A percentile compares a stretch with the other conserved stretches of the same genome.
phyloP scores from a whole-genome alignment of 2,329 filamentous ascomycete genomes.

The Exophiala sp. region DNA sequence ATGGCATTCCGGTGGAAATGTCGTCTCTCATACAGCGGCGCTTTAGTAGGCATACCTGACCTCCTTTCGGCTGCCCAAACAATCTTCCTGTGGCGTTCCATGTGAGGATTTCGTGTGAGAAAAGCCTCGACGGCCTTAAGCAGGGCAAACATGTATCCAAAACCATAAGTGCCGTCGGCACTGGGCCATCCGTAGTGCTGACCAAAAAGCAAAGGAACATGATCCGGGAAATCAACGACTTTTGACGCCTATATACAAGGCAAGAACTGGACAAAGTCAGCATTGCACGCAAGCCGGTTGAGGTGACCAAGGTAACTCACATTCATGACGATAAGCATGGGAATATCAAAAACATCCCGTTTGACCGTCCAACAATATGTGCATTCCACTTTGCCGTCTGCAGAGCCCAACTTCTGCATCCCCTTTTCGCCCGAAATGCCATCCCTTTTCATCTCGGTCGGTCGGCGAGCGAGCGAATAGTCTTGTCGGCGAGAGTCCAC shows the following conservation, averaged over 20 bases:
- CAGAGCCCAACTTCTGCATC: conserved; percentile 70
- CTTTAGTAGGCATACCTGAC: no score
- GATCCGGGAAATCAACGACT: background rate
- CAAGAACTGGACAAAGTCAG: conserved; percentile 28
- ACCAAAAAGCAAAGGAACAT: background rate
- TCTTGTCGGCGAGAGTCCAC: conserved; percentile 27
- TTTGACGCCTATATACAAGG: conserved; percentile 30
- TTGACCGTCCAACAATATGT: conserved; percentile 97
- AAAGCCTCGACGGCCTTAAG: no score
- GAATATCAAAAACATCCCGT: conserved; percentile 94
- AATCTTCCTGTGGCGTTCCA: no score
- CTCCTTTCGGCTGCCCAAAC: no score
- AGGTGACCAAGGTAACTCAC: conserved; percentile 54
- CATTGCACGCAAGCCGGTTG: background rate
- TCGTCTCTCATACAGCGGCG: no score
- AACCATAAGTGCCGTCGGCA: background rate
- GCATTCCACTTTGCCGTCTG: conserved; percentile 87
- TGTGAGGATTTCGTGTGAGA: background rate
- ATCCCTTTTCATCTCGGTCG: conserved; percentile 35
- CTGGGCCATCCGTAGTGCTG: background rate
- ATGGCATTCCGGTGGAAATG: no score
- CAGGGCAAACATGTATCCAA: background rate
- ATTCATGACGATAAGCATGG: conserved; percentile 97
- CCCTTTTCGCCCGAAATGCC: conserved; percentile 53
- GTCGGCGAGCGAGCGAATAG: conserved; percentile 5